Evolutionary conservation across 768 basidiomycete species (phyloP).

Genomic region (Leccinum ochraceum): DNA sequence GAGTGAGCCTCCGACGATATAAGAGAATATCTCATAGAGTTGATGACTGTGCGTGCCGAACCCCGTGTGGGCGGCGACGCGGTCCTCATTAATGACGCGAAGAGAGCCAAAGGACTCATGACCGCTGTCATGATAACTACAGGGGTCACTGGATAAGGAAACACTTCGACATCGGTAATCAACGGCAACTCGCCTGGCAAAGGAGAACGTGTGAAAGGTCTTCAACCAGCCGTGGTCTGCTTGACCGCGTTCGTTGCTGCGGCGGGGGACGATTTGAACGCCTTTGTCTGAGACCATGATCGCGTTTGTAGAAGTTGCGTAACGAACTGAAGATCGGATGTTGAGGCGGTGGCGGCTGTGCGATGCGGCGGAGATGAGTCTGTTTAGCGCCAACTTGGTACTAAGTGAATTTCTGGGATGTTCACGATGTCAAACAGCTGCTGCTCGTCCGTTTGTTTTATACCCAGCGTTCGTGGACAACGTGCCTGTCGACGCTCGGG

Average conservation of each 20-base stretch:
- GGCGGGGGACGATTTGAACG: slow-evolving; percentile 49
- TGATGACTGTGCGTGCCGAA: slow-evolving; percentile 85
- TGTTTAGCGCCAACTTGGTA: slow-evolving; percentile 5
- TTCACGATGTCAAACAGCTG: neutral
- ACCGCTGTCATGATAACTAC: slow-evolving; percentile 58
- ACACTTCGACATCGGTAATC: neutral
- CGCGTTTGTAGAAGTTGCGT: neutral
- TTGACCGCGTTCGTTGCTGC: slow-evolving; percentile 64
- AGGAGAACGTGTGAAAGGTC: slow-evolving; percentile 84
- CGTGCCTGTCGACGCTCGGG: neutral
- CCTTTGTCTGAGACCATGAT: slow-evolving; percentile 20
- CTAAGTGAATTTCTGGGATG: slow-evolving; percentile 6
- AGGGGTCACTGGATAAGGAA: neutral
- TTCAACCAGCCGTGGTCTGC: slow-evolving; percentile 88
- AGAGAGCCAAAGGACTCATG: slow-evolving; percentile 71
- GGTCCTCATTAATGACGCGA: slow-evolving; percentile 92
- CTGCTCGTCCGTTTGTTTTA: slow-evolving; percentile 15
- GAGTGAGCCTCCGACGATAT: slow-evolving; percentile 75
- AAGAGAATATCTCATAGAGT: slow-evolving; percentile 92
- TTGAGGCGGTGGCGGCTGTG: neutral
- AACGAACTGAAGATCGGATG: neutral
- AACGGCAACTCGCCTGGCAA: slow-evolving; percentile 55
- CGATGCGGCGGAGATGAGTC: slow-evolving; percentile 1
- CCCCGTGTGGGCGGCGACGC: slow-evolving; percentile 72
- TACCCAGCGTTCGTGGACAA: slow-evolving; percentile 10